Evolutionary conservation across 805 yeast genomes (phyloP).

Genomic region (Candida ponderosae): DNA sequence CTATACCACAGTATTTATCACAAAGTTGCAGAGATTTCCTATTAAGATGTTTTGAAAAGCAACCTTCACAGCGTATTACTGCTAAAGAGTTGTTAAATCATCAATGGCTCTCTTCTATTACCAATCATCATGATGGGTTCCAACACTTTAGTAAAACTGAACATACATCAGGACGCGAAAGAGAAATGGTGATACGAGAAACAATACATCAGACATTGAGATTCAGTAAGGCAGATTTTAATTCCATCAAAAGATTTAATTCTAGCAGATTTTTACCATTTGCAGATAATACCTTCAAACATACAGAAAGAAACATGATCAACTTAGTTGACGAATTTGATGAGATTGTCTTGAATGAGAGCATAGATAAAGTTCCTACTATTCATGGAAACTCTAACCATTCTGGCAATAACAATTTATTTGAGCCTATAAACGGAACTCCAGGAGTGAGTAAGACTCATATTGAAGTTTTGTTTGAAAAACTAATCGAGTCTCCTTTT

Average conservation of each 20-base stretch:
- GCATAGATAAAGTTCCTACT: not conserved
- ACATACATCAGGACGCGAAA: too few species aligned
- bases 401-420: not conserved
- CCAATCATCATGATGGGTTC: too few species aligned
- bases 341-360: not conserved
- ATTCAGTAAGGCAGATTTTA: constrained; percentile 4
- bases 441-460: too few species aligned
- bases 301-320: constrained; percentile 2
- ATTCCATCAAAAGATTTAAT: constrained; percentile 12
- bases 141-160: too few species aligned
- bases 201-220: too few species aligned
- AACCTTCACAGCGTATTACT: constrained; percentile 48
- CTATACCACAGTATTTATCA: constrained; percentile 48
- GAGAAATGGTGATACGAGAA: too few species aligned
- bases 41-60: constrained; percentile 61
- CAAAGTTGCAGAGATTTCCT: constrained; percentile 46
- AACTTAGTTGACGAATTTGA: not conserved
- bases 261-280: constrained; percentile 14
- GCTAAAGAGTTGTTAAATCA: constrained; percentile 52
- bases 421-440: constrained; percentile 1
- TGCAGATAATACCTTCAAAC: constrained; percentile 11
- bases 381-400: not conserved
- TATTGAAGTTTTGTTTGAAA: too few species aligned
- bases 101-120: too few species aligned
- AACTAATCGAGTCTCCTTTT: not conserved